Base-by-base conservation (phyloP, 1,139 yeast genomes). In the Debaryomycetaceae sp. region DNA sequence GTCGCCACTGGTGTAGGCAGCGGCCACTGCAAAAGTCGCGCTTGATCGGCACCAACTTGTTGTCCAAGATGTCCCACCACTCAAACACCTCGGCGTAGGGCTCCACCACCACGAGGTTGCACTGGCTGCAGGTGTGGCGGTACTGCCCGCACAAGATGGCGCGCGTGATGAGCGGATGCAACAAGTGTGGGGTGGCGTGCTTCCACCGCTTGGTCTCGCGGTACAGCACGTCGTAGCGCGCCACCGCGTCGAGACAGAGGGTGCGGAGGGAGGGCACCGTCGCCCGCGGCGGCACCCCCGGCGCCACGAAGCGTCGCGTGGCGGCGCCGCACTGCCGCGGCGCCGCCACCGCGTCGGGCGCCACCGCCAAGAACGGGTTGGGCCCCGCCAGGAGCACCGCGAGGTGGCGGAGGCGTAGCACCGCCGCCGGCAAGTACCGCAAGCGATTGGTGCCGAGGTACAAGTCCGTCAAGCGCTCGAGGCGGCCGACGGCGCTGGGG, bases 21-120 rank as follows among this genome's bases (percentile, higher is more conserved):
- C 44, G 43, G 1, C 66, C 67, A 32, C 63, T 49, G 40, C 74
- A 67, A 37, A 67, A 67, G 34, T 60, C 61, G 30, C 56, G 50
- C 35, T 57, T 52, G 32, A 67, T 51, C 0, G 74, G 72, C 2
- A 66, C 48, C 27, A 58, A 45, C 18, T 48, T 56, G 36, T 65
- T 66, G 31, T 51, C 60, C 16, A 66, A 45, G 17, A 65, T 49
- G 36, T 67, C 66, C 72, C 73, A 67, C 74, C 74, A 67, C 39
- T 67, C 74, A 25, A 52, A 43, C 0, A 59, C 61, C 37, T 65
- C 68, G 0, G 71, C 71, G 25, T 49, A 49, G 2, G 73, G 68
- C 23, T 65, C 71, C 2, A 65, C 70, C 2, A 62, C 49, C 12
- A 59, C 49, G 14, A 44, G 40, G 5, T 48, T 40, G 45, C 74